Percentiles rank a stretch among this genome's conserved stretches.
Evolutionary conservation across 148 eudicot genomes (phyloP).

Genomic region (Spergularia marina): DNA sequence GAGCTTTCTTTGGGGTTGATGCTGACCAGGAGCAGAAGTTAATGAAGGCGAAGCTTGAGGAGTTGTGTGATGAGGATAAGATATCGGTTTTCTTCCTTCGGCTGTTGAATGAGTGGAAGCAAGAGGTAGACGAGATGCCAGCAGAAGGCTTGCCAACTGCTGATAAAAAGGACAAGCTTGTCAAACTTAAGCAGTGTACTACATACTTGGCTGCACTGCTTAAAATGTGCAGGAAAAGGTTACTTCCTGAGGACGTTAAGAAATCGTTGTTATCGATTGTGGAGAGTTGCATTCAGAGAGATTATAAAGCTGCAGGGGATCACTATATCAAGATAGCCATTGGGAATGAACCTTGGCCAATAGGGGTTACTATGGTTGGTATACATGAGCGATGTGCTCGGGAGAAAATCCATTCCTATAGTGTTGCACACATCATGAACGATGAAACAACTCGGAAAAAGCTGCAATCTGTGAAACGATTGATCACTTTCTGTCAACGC

Average conservation of each 20-base stretch:
- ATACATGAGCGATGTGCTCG: constrained; percentile 99
- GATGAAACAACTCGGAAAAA: constrained; percentile 97
- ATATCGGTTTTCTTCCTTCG: constrained; percentile 87
- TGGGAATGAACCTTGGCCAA: constrained; percentile 99
- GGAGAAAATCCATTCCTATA: constrained; percentile 88
- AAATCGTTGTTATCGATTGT: constrained; percentile 69
- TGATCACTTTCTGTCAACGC: constrained; percentile 91
- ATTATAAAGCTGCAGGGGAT: constrained; percentile 91
- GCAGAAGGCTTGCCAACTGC: constrained; percentile 82
- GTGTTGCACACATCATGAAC: constrained; percentile 97
- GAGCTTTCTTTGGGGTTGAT: constrained; percentile 59
- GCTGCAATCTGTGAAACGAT: constrained; percentile 82
- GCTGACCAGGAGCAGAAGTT: constrained; percentile 79
- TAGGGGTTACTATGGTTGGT: constrained; percentile 99
- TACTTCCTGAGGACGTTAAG: constrained; percentile 79
- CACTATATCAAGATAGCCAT: constrained; percentile 91
- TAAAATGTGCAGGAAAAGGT: constrained; percentile 90
- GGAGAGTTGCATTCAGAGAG: constrained; percentile 69
- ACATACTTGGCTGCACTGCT: constrained; percentile 79
- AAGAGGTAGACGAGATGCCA: constrained; percentile 66
- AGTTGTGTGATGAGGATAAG: constrained; percentile 87
- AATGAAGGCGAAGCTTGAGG: constrained; percentile 76
- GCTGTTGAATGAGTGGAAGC: constrained; percentile 91
- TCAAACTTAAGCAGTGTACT: constrained; percentile 93
- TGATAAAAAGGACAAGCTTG: constrained; percentile 82